Evolutionary conservation across 768 basidiomycete species (phyloP).

Genomic region (Serendipita vermifera): DNA sequence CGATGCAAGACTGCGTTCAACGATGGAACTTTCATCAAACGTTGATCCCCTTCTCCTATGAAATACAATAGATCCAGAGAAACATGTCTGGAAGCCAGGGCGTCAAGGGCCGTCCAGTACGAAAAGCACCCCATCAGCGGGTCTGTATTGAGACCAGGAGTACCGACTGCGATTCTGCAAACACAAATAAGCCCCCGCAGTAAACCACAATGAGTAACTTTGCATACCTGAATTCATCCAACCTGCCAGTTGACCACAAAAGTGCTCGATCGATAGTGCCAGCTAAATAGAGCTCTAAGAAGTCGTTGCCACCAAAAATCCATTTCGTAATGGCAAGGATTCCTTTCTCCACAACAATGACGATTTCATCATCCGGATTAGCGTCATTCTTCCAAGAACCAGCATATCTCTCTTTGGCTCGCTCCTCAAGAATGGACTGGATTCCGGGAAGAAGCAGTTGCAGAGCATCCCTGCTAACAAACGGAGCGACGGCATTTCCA

Average conservation of each 20-base stretch:
- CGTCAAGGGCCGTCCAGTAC: constrained; percentile 23
- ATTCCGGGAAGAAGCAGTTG: constrained; percentile 21
- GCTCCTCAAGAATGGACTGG: constrained; percentile 15
- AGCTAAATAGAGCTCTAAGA: constrained; percentile 17
- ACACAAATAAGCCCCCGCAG: background rate
- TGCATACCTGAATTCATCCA: constrained; percentile 24
- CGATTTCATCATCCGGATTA: constrained; percentile 12
- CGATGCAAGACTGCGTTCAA: constrained; percentile 12
- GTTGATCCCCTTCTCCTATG: constrained; percentile 11
- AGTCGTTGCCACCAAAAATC: constrained; percentile 16
- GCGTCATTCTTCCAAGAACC: constrained; percentile 18
- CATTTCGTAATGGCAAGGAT: constrained; percentile 17
- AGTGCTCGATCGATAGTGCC: constrained; percentile 14
- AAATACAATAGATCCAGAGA: constrained; percentile 20
- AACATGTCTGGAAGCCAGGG: constrained; percentile 22
- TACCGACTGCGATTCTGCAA: constrained; percentile 23
- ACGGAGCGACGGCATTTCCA: background rate
- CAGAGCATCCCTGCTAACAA: constrained; percentile 5
- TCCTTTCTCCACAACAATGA: constrained; percentile 16
- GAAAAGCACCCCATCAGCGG: constrained; percentile 24
- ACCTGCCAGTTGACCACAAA: constrained; percentile 19
- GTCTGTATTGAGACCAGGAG: constrained; percentile 20
- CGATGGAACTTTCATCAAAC: constrained; percentile 13
- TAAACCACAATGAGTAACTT: too few relatives aligned
- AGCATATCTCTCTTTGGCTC: constrained; percentile 15